Evolutionary conservation across 108 stramenopile species (phyloP), one percentile per base, ranked within the genome.

Genomic region (Cylindrotheca closterium): DNA sequence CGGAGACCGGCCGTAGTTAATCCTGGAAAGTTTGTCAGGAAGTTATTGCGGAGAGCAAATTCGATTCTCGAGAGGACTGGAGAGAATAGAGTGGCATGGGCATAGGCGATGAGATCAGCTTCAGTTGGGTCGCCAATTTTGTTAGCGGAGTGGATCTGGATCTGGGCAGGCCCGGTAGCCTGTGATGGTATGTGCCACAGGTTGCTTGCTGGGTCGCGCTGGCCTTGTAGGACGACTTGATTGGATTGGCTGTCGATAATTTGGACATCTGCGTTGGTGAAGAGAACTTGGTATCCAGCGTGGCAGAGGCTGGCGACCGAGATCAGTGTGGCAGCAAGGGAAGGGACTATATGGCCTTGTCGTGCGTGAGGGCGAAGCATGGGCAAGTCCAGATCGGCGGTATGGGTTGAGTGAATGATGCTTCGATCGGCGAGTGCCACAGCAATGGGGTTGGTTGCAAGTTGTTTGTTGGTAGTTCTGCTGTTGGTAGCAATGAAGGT

Each of bases 51-150:
- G 47, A 67, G 29, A 4, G 70, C 70, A 10, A 33, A 58, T 4
- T 58, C 17, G 19, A 66, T 45, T 7, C 70, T 78, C n/a, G 76
- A 56, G 15, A 51, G 26, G 15, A 57, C 51, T 19, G 76, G 76
- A 31, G 53, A 63, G 24, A 70, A 70, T 28, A 67, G 46, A n/a
- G 71, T 46, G 24, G 77, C 77, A 58, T 78, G 77, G 18, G 21
- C 18, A 51, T 69, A 78, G 55, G 56, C 55, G 25, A 73, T 55
- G 27, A 47, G 65, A 5, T 69, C 61, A n/a, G n/a, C n/a, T n/a
- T n/a, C n/a, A n/a, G n/a, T n/a, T n/a, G n/a, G 7, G 23, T 4
- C 5, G 19, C 4, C 3, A 28, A 25, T 28, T 7, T 3, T 5
- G 25, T 55, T 5, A 3, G 25, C 25, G 24, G n/a, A 4, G 19